These are phyloP conservation scores for Agaricus subrufescens DNA, from an alignment of 768 basidiomycete species.

Conservation along the genomic window DNA sequence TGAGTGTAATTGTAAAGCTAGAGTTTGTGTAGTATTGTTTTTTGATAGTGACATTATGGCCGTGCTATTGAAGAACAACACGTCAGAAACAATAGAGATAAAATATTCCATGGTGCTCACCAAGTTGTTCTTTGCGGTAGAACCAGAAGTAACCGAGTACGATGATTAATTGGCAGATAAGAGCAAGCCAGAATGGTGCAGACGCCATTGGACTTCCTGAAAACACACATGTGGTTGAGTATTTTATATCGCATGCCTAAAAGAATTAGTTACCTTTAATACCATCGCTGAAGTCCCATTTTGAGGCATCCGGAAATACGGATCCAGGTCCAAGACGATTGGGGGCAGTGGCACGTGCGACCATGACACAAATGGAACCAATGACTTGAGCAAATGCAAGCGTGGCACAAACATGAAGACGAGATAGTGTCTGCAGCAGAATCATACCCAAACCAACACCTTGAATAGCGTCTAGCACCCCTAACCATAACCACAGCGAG, in stretches of 20 bases:
- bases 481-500: constrained; percentile 92
- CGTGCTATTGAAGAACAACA: constrained; percentile 23
- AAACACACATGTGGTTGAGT: background rate
- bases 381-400: constrained; percentile 88
- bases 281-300: constrained; percentile 82
- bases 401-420: constrained; percentile 91
- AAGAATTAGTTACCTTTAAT: constrained; percentile 38
- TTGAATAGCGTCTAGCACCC: constrained; percentile 90
- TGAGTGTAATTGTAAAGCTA: background rate
- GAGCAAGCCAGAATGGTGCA: constrained; percentile 85
- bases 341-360: constrained; percentile 87
- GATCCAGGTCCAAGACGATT: constrained; percentile 84
- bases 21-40: constrained; percentile 5
- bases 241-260: background rate
- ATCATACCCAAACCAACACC: constrained; percentile 95
- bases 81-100: background rate
- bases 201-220: constrained; percentile 75
- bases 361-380: constrained; percentile 87
- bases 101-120: constrained; percentile 36
- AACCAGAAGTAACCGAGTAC: constrained; percentile 95
- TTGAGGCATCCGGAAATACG: constrained; percentile 89
- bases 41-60: constrained; percentile 24
- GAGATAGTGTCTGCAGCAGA: constrained; percentile 79
- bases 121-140: constrained; percentile 91
- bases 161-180: constrained; percentile 76